Evolutionary conservation across 2,329 filamentous ascomycete species (phyloP).

Genomic region (Fusarium illudens): DNA sequence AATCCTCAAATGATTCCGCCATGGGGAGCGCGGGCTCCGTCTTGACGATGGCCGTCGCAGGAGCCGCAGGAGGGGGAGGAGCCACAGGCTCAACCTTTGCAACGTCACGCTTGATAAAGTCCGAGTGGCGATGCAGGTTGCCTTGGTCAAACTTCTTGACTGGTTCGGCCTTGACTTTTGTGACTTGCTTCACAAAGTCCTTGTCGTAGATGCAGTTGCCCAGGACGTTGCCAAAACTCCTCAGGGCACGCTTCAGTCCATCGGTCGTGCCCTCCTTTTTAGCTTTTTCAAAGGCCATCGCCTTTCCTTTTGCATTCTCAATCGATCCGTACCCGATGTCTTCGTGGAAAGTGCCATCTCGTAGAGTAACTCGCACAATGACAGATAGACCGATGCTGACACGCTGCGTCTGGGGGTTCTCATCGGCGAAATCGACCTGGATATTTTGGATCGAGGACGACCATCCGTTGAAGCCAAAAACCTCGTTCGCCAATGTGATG

Average conservation of each 20-base stretch:
- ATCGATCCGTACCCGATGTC: constrained; percentile 97
- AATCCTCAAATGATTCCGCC: constrained; percentile 60
- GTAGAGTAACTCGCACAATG: constrained; percentile 87
- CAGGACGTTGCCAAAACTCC: constrained; percentile 94
- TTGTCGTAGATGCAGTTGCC: constrained; percentile 99
- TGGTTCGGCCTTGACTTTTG: constrained; percentile 83
- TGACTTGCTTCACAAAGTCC: constrained; percentile 88
- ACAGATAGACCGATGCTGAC: constrained; percentile 89
- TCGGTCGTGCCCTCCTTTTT: constrained; percentile 99
- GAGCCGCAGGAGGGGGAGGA: constrained; percentile 17
- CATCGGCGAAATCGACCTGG: constrained; percentile 94
- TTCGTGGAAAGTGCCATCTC: constrained; percentile 96
- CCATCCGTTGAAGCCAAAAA: constrained; percentile 98
- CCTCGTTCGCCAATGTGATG: constrained; percentile 92
- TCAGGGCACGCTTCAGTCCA: constrained; percentile 85
- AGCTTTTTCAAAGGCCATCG: constrained; percentile 95
- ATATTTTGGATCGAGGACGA: constrained; percentile 95
- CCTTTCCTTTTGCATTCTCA: constrained; percentile 95
- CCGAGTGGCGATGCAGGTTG: constrained; percentile 82
- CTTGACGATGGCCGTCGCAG: constrained; percentile 36
- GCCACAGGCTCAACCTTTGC: constrained; percentile 36
- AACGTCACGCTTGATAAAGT: constrained; percentile 72
- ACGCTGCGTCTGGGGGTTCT: constrained; percentile 78
- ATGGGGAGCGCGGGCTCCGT: constrained; percentile 38
- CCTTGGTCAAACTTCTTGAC: constrained; percentile 76